Base-by-base conservation (phyloP, 2,329 filamentous ascomycete genomes). In the Pseudocercospora fuligena region DNA sequence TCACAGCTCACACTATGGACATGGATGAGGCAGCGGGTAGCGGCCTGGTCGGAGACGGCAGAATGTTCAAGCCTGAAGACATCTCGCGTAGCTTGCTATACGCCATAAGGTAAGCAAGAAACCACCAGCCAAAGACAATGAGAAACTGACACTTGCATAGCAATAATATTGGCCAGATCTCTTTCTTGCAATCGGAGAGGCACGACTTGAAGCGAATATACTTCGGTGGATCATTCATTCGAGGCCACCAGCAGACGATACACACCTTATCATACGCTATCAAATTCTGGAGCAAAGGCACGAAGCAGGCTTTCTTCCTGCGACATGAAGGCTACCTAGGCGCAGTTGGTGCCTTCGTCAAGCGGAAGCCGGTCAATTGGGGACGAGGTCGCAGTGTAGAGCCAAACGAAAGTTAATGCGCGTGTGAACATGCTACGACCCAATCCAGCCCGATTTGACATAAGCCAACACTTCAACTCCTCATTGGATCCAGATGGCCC, bases 141-240 rank as follows among this genome's bases (percentile, higher is more conserved):
- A 7, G 3, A 11, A 11, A 54, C 51, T 54, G 51, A 54, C 51
- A 25, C 58, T 31, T 5, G 31, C 19, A 33, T 73, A 94, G 91
- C 78, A 98, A 98, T 83, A 98, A 98, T 80, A 97, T 98, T 70
- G 95, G 95, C 16, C 95, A 99, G 82, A 97, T 99, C 73, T 93
- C 95, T 51, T 97, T 95, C 79, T 85, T 99, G n/a, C 95, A 98
- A 78, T 95, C 93, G 5, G 94, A 97, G 78, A 95, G 97, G 76
- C 94, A 99, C 81, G 88, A 90, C 54, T 84, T 98, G 27, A 91
- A 92, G 69, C 89, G 94, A 76, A 98, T 99, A 68, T 99, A 99
- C 82, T 99, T 99, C 80, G 95, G 95, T 23, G 95, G 95, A 25
- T 95, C 92, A 6, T 99, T 98, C 78, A 98, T 99, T 77, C 90